Conservation (phyloP, 1,284 basidiomycete species). For the Porodaedalea pini region DNA sequence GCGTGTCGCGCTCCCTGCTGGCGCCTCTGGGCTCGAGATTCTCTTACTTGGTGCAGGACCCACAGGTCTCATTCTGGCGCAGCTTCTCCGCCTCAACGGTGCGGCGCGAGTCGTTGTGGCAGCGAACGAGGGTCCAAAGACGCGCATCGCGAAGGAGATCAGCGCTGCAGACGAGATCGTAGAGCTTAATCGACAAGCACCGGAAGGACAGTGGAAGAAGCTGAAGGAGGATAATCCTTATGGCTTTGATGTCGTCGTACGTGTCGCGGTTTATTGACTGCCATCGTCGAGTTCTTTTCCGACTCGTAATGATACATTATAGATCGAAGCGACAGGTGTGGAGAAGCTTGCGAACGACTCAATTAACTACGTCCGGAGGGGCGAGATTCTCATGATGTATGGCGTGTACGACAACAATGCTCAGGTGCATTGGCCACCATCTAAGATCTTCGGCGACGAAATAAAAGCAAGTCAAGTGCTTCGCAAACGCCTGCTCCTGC, state of each 20-base stretch:
- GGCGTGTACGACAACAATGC: slow-evolving; percentile 58
- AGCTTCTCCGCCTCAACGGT: slow-evolving; percentile 57
- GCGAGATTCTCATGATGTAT: slow-evolving; percentile 51
- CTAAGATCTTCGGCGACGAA: slow-evolving; percentile 60
- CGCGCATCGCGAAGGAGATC: slow-evolving; percentile 52
- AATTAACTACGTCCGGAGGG: slow-evolving; percentile 58
- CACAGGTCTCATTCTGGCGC: slow-evolving; percentile 57
- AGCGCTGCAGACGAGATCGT: slow-evolving; percentile 53
- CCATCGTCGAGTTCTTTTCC: background rate
- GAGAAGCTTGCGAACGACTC: slow-evolving; percentile 53
- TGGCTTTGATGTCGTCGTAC: slow-evolving; percentile 57
- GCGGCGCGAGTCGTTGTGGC: slow-evolving; percentile 47
- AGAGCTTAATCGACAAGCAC: slow-evolving; percentile 51
- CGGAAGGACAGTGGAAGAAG: slow-evolving; percentile 52
- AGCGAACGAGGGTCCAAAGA: slow-evolving; percentile 58
- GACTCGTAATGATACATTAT: slow-evolving; percentile 24
- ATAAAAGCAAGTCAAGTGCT: slow-evolving; percentile 38
- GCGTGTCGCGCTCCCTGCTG: slow-evolving; percentile 26
- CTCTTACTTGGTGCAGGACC: slow-evolving; percentile 50
- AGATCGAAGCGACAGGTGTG: slow-evolving; percentile 53
- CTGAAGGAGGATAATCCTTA: slow-evolving; percentile 56
- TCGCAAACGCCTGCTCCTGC: background rate
- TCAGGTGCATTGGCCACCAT: slow-evolving; percentile 53
- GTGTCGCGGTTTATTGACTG: slow-evolving; percentile 14
- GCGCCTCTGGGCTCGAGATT: slow-evolving; percentile 51